Conservation (phyloP, 371 early-diverging fungal genomes). For the Lichtheimia corymbifera region DNA sequence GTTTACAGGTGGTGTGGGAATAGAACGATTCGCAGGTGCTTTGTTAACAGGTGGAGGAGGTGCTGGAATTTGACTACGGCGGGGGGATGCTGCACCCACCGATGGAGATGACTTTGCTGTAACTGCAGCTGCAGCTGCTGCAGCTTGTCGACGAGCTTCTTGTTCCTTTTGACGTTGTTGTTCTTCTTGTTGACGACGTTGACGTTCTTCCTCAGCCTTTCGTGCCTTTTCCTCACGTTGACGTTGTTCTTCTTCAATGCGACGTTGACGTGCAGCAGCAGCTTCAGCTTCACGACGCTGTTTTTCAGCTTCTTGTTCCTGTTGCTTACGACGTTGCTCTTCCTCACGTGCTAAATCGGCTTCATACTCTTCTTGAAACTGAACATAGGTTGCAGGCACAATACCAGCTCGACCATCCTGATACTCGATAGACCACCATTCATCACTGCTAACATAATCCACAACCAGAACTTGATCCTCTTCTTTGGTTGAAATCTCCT, state of each 20-base stretch:
- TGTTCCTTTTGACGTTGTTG: constrained; percentile 6
- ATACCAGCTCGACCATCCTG: constrained; percentile 52
- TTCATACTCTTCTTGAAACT: constrained; percentile 50
- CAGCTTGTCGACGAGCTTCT: constrained; percentile 14
- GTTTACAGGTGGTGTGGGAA: constrained; percentile 27
- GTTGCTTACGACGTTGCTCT: constrained; percentile 25
- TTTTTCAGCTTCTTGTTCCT: constrained; percentile 31
- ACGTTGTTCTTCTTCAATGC: constrained; percentile 26
- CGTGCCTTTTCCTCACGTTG: constrained; percentile 32
- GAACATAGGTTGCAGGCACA: constrained; percentile 57
- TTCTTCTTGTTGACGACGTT: constrained; percentile 40
- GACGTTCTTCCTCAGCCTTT: constrained; percentile 40
- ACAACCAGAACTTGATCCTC: constrained; percentile 75
- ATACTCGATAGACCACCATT: constrained; percentile 72
- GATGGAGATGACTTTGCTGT: constrained; percentile 22
- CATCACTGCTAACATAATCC: constrained; percentile 74
- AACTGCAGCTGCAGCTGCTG: constrained; percentile 12
- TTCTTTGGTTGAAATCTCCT: constrained; percentile 74
- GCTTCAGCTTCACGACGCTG: constrained; percentile 33
- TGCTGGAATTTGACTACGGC: constrained; percentile 33
- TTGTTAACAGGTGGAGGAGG: constrained; percentile 21
- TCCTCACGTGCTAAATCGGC: constrained; percentile 30
- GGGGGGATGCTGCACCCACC: constrained; percentile 17
- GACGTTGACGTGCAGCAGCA: constrained; percentile 25
- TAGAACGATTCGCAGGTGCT: constrained; percentile 14